Conservation (phyloP, 2,329 filamentous ascomycete species). For the Epichloe uncinata region DNA sequence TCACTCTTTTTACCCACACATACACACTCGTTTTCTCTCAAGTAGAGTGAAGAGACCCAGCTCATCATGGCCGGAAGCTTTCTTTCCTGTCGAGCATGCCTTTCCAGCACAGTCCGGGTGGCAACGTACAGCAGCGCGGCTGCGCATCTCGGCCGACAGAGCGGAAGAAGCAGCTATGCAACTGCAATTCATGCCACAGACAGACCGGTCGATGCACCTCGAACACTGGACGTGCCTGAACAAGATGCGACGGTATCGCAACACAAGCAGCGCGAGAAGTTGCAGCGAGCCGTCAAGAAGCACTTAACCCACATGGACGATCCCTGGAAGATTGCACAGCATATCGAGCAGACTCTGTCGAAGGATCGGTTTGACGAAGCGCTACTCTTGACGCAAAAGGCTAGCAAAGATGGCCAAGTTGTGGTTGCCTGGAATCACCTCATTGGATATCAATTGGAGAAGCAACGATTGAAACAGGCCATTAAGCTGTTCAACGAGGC, state of each 20-base stretch:
- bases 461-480: conserved; percentile 47
- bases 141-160: conserved; percentile 4
- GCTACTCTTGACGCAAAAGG: conserved; percentile 50
- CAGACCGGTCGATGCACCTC: conserved; percentile 11
- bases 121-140: conserved; percentile 3
- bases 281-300: conserved; percentile 30
- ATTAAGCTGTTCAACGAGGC: conserved; percentile 85
- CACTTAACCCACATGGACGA: conserved; percentile 55
- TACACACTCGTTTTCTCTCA: no score
- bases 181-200: conserved; percentile 3
- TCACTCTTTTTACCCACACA: neutral
- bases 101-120: conserved; percentile 14
- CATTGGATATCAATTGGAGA: conserved; percentile 55
- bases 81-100: conserved; percentile 14
- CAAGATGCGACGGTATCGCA: conserved; percentile 5
- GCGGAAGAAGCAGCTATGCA: conserved; percentile 7
- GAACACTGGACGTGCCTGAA: conserved; percentile 9
- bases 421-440: conserved; percentile 81
- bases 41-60: neutral
- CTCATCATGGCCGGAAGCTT: conserved; percentile 15
- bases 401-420: conserved; percentile 51
- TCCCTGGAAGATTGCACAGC: conserved; percentile 56
- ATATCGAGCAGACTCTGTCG: conserved; percentile 47
- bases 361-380: conserved; percentile 53
- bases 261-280: conserved; percentile 14